Percentiles rank a stretch among this genome's conserved stretches.
Conservation (phyloP, 768 basidiomycete genomes). For the Jaapia argillacea region DNA sequence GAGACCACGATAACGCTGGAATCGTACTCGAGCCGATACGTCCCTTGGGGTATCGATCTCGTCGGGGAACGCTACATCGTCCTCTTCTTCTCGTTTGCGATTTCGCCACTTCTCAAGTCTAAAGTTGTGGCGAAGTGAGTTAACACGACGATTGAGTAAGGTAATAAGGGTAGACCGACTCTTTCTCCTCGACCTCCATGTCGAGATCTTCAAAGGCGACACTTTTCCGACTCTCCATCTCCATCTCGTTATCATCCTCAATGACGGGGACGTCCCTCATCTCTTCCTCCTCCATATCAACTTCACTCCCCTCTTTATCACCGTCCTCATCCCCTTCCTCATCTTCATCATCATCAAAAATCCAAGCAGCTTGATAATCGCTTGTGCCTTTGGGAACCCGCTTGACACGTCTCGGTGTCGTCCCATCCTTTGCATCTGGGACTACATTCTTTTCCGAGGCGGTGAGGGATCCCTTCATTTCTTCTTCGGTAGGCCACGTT, state of each 20-base stretch:
- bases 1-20: slow-evolving; percentile 88
- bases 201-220: slow-evolving; percentile 71
- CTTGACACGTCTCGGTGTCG: slow-evolving; percentile 73
- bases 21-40: slow-evolving; percentile 66
- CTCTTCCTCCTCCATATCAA: slow-evolving; percentile 43
- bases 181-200: slow-evolving; percentile 75
- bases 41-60: slow-evolving; percentile 93
- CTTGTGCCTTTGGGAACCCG: slow-evolving; percentile 92
- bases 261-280: slow-evolving; percentile 43
- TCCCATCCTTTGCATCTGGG: slow-evolving; percentile 59
- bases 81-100: slow-evolving; percentile 65
- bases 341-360: slow-evolving; percentile 65
- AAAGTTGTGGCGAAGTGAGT: slow-evolving; percentile 34
- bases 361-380: slow-evolving; percentile 96
- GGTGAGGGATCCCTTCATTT: slow-evolving; percentile 48
- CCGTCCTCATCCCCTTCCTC: slow-evolving; percentile 26
- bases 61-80: slow-evolving; percentile 87
- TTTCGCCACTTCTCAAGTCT: slow-evolving; percentile 60
- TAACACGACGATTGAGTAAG: slow-evolving; percentile 4
- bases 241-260: slow-evolving; percentile 41
- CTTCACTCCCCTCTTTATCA: slow-evolving; percentile 19
- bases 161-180: slow-evolving; percentile 44
- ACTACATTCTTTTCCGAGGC: slow-evolving; percentile 25
- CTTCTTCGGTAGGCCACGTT: slow-evolving; percentile 98
- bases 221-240: slow-evolving; percentile 39